These are phyloP conservation scores for Aspergillus carbonarius DNA, from an alignment of 2,329 filamentous ascomycete genomes.

Conservation along the genomic window DNA sequence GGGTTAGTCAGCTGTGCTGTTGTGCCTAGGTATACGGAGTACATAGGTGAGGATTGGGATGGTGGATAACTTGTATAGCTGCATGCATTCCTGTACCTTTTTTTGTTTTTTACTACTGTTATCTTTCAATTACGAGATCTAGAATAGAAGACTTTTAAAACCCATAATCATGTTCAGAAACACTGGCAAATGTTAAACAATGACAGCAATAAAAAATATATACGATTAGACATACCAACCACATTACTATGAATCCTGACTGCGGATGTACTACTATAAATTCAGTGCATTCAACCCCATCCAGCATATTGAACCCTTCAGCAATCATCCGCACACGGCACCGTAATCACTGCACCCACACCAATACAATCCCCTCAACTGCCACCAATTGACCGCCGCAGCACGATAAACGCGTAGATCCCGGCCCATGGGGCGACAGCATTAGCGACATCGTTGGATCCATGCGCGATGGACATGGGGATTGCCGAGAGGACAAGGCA, in stretches of 20 bases:
- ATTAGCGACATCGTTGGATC: conserved; percentile 40
- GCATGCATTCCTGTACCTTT: too few relatives aligned
- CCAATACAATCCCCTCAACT: conserved; percentile 14
- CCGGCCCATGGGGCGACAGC: conserved; percentile 44
- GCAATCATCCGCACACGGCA: neutral
- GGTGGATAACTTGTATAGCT: too few relatives aligned
- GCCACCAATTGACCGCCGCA: conserved; percentile 45
- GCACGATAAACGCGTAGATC: conserved; percentile 38
- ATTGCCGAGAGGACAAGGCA: conserved; percentile 44
- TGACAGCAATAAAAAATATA: too few relatives aligned
- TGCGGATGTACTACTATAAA: neutral
- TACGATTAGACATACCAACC: too few relatives aligned
- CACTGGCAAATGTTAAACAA: too few relatives aligned
- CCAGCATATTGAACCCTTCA: neutral
- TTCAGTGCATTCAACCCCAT: neutral
- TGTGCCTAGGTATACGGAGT: neutral
- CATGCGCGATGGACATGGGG: conserved; percentile 15
- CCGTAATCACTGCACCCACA: neutral
- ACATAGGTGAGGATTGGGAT: too few relatives aligned
- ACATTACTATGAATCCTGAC: too few relatives aligned
- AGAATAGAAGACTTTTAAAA: too few relatives aligned
- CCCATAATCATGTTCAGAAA: too few relatives aligned
- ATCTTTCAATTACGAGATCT: too few relatives aligned
- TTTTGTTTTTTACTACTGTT: too few relatives aligned
- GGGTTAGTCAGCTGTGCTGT: neutral